Base-by-base conservation (phyloP, 768 basidiomycete species). In the Piloderma croceum region DNA sequence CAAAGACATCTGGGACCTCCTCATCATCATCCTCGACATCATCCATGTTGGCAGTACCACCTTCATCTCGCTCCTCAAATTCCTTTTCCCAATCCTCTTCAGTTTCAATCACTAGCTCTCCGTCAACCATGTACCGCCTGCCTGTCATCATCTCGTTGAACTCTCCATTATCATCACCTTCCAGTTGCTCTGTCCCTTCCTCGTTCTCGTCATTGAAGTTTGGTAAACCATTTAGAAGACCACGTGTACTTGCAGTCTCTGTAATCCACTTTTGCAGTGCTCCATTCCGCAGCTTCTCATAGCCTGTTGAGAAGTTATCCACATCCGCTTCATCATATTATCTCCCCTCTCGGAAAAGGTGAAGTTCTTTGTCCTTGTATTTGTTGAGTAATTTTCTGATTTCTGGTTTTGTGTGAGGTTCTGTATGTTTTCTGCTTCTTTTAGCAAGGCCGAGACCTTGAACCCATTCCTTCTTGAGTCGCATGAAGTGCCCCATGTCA, bases 401-500 rank as follows among this genome's bases (percentile, higher is more conserved):
- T 27, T 44, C 42, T 4, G 42, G 17, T 3, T 24, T 20, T 17
- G 27, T 33, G 31, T 50, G 46, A 2, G 59, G 59, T 15, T 39
- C 50, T 4, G 41, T 48, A 39, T 63, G 62, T 9, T 37, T 39
- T 19, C 54, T 53, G 7, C 39, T 27, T 6, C 52, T 47, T 19
- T 42, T 10, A 3, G 39, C 36, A 1, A 63, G 46, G 1, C 49
- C 53, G 13, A 63, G 35, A 6, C 44, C 49, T 12, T 50, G 43
- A 7, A 51, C 51, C 31, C 59, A 48, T 6, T 63, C 54, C 7
- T 50, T 43, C 42, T 63, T 63, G 17, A 67, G 39, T 5, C 50
- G 47, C n/a, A 50, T 52, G 31, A 67, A 51, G 29, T 60, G 51
- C 29, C 59, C 56, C 5, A 64, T 33, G 36, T 67, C 63, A 0